Conservation (phyloP, 345 rosid species). For the Hypericum perforatum region DNA sequence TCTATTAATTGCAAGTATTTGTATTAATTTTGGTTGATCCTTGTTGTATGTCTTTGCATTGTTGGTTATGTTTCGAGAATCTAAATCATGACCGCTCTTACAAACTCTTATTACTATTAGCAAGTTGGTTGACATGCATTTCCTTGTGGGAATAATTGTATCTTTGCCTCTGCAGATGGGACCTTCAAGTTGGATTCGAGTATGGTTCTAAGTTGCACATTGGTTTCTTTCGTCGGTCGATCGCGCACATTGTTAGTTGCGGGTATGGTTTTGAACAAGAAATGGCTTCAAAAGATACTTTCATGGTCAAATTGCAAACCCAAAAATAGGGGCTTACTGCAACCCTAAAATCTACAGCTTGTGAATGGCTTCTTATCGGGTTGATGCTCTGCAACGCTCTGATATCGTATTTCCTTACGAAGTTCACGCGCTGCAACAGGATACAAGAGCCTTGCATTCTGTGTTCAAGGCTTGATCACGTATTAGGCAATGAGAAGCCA, state of each 20-base stretch:
- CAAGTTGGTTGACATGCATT: too few relatives aligned
- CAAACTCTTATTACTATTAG: too few relatives aligned
- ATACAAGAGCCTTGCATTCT: slow-evolving; percentile 21
- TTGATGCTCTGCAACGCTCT: slow-evolving; percentile 16
- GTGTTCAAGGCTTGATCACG: slow-evolving; percentile 22
- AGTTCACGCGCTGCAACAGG: slow-evolving; percentile 11
- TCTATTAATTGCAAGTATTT: too few relatives aligned
- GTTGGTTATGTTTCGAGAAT: too few relatives aligned
- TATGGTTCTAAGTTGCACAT: too few relatives aligned
- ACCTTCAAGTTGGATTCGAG: too few relatives aligned
- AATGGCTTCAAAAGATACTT: slow-evolving; percentile 15
- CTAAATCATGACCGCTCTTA: too few relatives aligned
- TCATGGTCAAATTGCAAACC: slow-evolving; percentile 2
- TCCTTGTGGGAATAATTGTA: too few relatives aligned
- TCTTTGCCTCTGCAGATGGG: too few relatives aligned
- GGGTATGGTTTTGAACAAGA: neutral
- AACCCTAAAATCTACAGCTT: slow-evolving; percentile 14
- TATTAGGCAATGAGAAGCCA: slow-evolving; percentile 12
- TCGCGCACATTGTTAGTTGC: neutral
- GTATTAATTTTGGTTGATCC: too few relatives aligned
- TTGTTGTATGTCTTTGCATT: too few relatives aligned
- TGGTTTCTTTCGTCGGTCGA: too few relatives aligned
- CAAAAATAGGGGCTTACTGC: neutral
- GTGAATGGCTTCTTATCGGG: slow-evolving; percentile 17
- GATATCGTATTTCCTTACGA: slow-evolving; percentile 14